Base-by-base conservation (phyloP, 768 basidiomycete genomes). In the Leccinum subtestaceum region DNA sequence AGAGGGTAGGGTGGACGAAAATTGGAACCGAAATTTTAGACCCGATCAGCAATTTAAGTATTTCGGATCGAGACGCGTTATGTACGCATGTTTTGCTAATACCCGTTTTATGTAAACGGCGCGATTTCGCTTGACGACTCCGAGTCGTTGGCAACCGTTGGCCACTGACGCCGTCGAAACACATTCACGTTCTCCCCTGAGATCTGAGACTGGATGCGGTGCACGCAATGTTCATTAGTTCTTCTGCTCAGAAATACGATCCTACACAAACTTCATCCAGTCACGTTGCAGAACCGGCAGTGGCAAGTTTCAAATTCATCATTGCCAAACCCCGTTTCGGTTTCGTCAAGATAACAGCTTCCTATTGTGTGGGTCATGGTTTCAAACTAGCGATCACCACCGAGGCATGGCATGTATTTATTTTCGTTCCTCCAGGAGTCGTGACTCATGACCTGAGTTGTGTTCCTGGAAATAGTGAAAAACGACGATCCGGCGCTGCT, bases 51-150 rank as follows among this genome's bases (percentile, higher is more conserved):
- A 13, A 59, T 67, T 69, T 62, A 60, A 19, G 15, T 40, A 40
- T 63, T 58, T 53, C 61, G 59, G 31, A 62, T 58, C 27, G n/a
- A 27, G 59, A 63, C 71, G 71, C 61, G 71, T 74, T 74, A 64
- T 72, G 55, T 70, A 55, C 58, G 32, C 53, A 46, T 73, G 46
- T 73, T 72, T 73, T 50, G 50, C 4, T 32, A 47, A 34, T 8
- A 4, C 31, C 11, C 21, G n/a, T 8, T 52, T 52, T 21, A 52
- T 21, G 51, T 52, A 51, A 51, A 31, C 47, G 47, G 40, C 17
- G 38, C 15, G 36, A 17, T 15, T 13, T 36, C 34, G 34, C 34
- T 36, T 15, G 34, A 15, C 34, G 31, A 32, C 27, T 27, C 27
- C 27, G 27, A 27, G 27, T 27, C 27, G 10, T 11, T 31, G 31